phyloP scores from a whole-genome alignment of 805 yeast species.

The Nakazawaea wyomingensis region DNA sequence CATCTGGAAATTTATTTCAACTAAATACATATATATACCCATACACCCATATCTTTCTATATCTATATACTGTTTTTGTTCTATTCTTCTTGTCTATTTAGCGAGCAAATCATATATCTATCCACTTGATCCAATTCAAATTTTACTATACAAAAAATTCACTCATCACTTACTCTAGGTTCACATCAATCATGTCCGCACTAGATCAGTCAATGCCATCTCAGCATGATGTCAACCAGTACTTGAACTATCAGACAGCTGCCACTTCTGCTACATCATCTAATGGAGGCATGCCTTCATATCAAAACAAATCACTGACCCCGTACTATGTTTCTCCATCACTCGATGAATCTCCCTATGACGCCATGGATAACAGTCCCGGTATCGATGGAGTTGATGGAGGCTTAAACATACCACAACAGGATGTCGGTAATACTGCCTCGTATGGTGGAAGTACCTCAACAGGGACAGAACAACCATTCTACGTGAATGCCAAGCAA shows the following conservation, averaged over 20 bases:
- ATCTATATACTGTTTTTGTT: too few species aligned
- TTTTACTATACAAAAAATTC: too few species aligned
- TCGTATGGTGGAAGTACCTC: slow-evolving; percentile 10
- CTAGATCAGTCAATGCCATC: slow-evolving; percentile 10
- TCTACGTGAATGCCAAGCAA: slow-evolving; percentile 96
- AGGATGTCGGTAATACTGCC: slow-evolving; percentile 11
- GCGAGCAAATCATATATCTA: too few species aligned
- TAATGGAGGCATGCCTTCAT: neutral
- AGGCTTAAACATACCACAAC: slow-evolving; percentile 5
- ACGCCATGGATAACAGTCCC: slow-evolving; percentile 7
- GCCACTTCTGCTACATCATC: neutral
- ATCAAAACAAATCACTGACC: neutral
- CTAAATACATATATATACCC: too few species aligned
- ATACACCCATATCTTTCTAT: too few species aligned
- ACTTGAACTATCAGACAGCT: slow-evolving; percentile 1
- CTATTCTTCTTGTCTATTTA: too few species aligned
- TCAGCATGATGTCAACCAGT: slow-evolving; percentile 12
- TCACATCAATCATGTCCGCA: slow-evolving; percentile 3
- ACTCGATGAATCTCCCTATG: slow-evolving; percentile 9
- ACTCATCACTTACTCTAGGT: neutral
- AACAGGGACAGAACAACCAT: slow-evolving; percentile 66
- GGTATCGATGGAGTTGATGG: slow-evolving; percentile 5
- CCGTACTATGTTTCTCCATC: slow-evolving; percentile 9
- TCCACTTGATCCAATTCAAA: too few species aligned
- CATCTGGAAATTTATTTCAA: too few species aligned